phyloP scores from a whole-genome alignment of 2,329 filamentous ascomycete genomes.

The Knufia petricola region DNA sequence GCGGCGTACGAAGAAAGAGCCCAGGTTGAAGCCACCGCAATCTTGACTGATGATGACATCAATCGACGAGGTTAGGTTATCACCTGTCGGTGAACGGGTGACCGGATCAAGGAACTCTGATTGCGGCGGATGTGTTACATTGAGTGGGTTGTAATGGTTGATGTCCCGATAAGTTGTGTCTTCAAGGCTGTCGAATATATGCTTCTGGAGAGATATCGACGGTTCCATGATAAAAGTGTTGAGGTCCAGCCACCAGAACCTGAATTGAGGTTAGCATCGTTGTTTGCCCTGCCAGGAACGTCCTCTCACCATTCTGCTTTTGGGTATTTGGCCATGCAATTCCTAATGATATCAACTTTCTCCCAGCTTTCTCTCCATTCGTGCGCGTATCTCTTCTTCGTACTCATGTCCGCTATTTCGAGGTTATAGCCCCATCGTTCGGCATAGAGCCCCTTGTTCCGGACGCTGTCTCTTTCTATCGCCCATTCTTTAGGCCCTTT shows the following conservation, averaged over 20 bases:
- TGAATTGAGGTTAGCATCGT: constrained; percentile 31
- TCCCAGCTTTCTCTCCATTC: constrained; percentile 99
- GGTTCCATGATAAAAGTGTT: constrained; percentile 99
- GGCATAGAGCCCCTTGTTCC: constrained; percentile 87
- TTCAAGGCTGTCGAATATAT: constrained; percentile 75
- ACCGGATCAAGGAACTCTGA: constrained; percentile 66
- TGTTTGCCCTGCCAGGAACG: not conserved
- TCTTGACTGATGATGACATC: constrained; percentile 87
- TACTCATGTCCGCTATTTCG: constrained; percentile 96
- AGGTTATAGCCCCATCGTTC: constrained; percentile 86
- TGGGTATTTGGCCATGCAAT: constrained; percentile 84
- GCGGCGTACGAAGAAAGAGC: constrained; percentile 83
- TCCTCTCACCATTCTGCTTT: constrained; percentile 81
- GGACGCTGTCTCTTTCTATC: constrained; percentile 89
- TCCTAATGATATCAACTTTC: constrained; percentile 88
- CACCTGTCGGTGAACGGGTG: constrained; percentile 62
- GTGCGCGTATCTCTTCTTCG: constrained; percentile 95
- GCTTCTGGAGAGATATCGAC: constrained; percentile 74
- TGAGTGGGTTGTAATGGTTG: constrained; percentile 89
- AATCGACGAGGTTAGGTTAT: constrained; percentile 67
- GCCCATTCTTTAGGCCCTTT: constrained; percentile 97
- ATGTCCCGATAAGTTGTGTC: constrained; percentile 83
- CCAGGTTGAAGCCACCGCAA: constrained; percentile 90
- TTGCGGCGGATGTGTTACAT: constrained; percentile 75
- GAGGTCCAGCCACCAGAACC: constrained; percentile 98